Conservation (phyloP, 2,329 filamentous ascomycete genomes). For the Fusarium foetens region DNA sequence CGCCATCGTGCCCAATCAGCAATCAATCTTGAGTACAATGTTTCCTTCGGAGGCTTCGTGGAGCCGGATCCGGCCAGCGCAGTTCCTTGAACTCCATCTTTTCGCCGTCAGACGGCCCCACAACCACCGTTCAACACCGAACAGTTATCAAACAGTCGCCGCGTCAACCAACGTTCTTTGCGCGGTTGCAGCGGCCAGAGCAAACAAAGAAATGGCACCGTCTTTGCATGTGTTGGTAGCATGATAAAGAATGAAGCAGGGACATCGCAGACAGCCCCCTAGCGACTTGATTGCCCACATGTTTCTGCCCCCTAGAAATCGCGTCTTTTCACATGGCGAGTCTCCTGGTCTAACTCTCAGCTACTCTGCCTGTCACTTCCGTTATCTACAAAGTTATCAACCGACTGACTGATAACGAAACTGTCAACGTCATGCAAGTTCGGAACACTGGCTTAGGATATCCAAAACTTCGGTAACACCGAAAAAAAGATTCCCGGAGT, state of each 20-base stretch:
- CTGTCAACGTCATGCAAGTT: conserved; percentile 6
- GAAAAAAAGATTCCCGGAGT: conserved; percentile 17
- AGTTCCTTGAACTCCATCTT: conserved; percentile 20
- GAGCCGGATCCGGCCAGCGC: conserved; percentile 29
- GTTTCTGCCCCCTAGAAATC: background rate
- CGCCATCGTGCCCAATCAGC: background rate
- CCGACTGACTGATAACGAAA: background rate
- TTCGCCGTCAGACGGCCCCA: conserved; percentile 30
- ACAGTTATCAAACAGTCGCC: background rate
- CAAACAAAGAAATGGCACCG: background rate
- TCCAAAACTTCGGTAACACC: conserved; percentile 10
- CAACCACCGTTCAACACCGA: conserved; percentile 15
- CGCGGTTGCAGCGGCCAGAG: conserved; percentile 13
- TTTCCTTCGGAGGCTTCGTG: conserved; percentile 6
- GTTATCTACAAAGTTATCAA: background rate
- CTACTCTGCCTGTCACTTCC: background rate
- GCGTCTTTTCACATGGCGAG: background rate
- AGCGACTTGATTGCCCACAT: background rate
- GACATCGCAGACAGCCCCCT: background rate
- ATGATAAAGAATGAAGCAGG: background rate
- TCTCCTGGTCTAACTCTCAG: background rate
- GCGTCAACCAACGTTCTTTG: conserved; percentile 3
- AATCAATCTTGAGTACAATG: background rate
- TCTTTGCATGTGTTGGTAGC: background rate
- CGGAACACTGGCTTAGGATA: background rate